Evolutionary conservation across 495 filamentous ascomycete species (phyloP), one percentile per base, ranked within the genome.

Genomic region (Tetracladium marchalianum): DNA sequence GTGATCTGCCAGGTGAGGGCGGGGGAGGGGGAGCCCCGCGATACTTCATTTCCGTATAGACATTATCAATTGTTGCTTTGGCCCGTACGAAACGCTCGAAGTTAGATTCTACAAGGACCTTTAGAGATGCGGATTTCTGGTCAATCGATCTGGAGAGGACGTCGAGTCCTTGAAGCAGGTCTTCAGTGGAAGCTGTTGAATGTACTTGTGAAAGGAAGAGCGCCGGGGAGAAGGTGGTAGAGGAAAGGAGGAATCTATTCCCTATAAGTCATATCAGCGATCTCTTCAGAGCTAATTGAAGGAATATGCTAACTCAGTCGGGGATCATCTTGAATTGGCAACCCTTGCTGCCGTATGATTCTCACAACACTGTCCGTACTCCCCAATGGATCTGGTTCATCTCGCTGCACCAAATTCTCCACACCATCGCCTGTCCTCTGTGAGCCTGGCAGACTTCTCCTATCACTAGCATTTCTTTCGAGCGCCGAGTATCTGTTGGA

Each of bases 71-170:
- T 6, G 89, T 96, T 3, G 87, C 84, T 61, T 98, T 98, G 6
- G 93, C 92, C 10, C 84, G 80, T 31, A 98, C 90, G 64, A 98
- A 98, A 31, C 89, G 82, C 65, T 98, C 93, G 57, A 98, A 98
- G 57, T 98, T 97, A 24, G 84, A 87, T 63, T 98, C 92, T 18
- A 98, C 92, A 3, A 98, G 73, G 1, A 93, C 84, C 61, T 98
- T 98, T 32, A 98, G 66, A 4, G 88, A 93, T 0, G 89, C 92
- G 1, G 89, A 95, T 58, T 98, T 98, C 60, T 97, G 86, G 54
- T 97, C 92, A 53, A 98, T 98, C 0, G 90, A 95, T 41, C 71
- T 73, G 5, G 87, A 88, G 4, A 98, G 75, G 39, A 82, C 76
- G 33, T 92, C 81, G 9, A 97, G 75, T 2, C 92, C 92, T 18